Evolutionary conservation across 192 early-diverging fungal species (phyloP).

Genomic region (Coemansia sp.): DNA sequence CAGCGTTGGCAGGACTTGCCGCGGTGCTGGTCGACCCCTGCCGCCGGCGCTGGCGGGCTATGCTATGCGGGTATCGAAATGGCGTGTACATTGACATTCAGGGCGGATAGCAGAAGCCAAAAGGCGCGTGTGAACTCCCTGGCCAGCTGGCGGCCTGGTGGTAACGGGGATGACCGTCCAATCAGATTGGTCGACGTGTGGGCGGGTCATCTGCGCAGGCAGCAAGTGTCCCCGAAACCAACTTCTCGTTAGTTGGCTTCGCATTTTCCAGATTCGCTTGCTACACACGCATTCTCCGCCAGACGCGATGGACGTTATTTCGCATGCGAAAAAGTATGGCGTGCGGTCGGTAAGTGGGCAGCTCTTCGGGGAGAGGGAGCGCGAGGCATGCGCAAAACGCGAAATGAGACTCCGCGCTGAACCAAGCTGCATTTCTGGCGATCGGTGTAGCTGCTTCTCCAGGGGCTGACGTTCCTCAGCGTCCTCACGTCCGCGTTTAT

Average conservation of each 20-base stretch:
- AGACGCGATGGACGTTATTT: slow-evolving; percentile 49
- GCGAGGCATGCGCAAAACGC: background rate
- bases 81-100: background rate
- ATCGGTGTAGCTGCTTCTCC: slow-evolving; percentile 55
- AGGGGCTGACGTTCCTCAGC: slow-evolving; percentile 84
- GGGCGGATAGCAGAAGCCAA: background rate
- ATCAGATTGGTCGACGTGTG: slow-evolving; percentile 11
- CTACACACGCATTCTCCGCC: slow-evolving; percentile 4
- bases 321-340: slow-evolving; percentile 35
- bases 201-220: background rate
- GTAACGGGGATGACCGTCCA: too few species aligned
- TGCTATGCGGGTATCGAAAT: background rate
- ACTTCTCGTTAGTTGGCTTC: background rate
- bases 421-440: too few species aligned
- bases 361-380: too few species aligned
- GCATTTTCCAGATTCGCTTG: slow-evolving; percentile 1
- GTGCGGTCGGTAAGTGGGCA: slow-evolving; percentile 47
- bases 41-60: background rate
- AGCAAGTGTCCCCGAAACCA: background rate
- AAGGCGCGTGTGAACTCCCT: too few species aligned
- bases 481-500: slow-evolving; percentile 90
- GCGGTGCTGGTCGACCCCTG: background rate
- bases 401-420: background rate
- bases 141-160: too few species aligned
- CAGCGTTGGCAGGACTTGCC: background rate